phyloP scores from a whole-genome alignment of 1,284 basidiomycete genomes.

The Cryptococcus sp. region DNA sequence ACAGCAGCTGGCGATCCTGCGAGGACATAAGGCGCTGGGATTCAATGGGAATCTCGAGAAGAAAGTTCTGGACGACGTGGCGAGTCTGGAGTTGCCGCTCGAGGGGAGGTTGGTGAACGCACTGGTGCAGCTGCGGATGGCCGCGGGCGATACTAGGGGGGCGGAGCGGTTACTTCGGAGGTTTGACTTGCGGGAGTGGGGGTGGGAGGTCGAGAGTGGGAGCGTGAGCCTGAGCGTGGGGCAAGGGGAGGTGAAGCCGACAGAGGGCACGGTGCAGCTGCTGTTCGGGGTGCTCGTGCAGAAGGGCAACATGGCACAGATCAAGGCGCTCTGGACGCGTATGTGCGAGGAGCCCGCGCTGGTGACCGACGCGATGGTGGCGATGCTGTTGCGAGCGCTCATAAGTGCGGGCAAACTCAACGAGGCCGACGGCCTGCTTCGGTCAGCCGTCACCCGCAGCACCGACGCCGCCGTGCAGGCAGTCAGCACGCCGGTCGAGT shows the following conservation, averaged over 20 bases:
- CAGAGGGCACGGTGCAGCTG: conserved; percentile 6
- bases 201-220: neutral
- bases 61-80: conserved; percentile 27
- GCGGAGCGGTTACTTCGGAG: conserved; percentile 23
- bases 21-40: conserved; percentile 34
- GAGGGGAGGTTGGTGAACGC: conserved; percentile 31
- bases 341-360: conserved; percentile 1
- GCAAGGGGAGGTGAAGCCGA: conserved; percentile 3
- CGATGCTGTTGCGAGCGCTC: conserved; percentile 3
- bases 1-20: conserved; percentile 35
- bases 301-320: conserved; percentile 2
- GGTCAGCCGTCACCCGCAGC: neutral
- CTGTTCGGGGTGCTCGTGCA: conserved; percentile 2
- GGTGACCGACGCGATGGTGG: conserved; percentile 7
- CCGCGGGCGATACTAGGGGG: conserved; percentile 22
- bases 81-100: conserved; percentile 16
- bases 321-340: conserved; percentile 10
- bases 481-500: neutral
- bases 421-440: conserved; percentile 7
- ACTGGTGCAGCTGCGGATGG: conserved; percentile 29
- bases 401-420: neutral
- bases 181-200: conserved; percentile 16
- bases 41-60: conserved; percentile 27
- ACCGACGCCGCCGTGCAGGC: neutral
- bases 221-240: too few species aligned